These are phyloP conservation scores for Athelia sp. DNA, from an alignment of 1,284 basidiomycete genomes.

Conservation along the genomic window DNA sequence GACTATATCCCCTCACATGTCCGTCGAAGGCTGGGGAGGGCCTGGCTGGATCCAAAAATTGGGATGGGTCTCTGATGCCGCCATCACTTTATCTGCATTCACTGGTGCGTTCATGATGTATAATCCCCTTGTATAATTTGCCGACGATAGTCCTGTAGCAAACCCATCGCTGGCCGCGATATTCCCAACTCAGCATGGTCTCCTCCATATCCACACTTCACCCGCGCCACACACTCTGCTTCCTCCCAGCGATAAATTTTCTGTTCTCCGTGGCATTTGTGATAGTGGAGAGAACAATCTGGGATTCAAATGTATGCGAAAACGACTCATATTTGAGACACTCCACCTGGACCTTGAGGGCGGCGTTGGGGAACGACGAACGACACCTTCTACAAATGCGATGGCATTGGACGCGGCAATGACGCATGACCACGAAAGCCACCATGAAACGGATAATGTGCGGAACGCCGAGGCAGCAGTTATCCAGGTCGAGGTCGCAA, in stretches of 20 bases:
- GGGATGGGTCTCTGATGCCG: constrained; percentile 76
- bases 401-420: constrained; percentile 17
- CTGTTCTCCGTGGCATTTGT: constrained; percentile 66
- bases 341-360: constrained; percentile 92
- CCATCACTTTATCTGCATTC: constrained; percentile 75
- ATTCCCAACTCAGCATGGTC: constrained; percentile 83
- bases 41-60: constrained; percentile 70
- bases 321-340: constrained; percentile 86
- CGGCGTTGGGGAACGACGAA: constrained; percentile 82
- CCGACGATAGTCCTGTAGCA: constrained; percentile 31
- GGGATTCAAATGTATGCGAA: constrained; percentile 90
- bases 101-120: constrained; percentile 52
- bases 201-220: constrained; percentile 71
- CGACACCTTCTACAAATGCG: constrained; percentile 41
- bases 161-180: constrained; percentile 60
- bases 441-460: constrained; percentile 1
- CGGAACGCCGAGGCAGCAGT: constrained; percentile 7
- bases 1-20: constrained; percentile 59
- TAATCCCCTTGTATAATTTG: constrained; percentile 3
- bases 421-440: constrained; percentile 6
- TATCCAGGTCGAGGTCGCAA: constrained; percentile 22
- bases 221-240: constrained; percentile 67
- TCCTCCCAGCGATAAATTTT: constrained; percentile 73
- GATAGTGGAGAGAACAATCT: constrained; percentile 89
- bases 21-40: constrained; percentile 50